A percentile compares a stretch with the other conserved stretches of the same genome.
Conservation (phyloP, 768 basidiomycete genomes). For the Boletus reticuloceps region DNA sequence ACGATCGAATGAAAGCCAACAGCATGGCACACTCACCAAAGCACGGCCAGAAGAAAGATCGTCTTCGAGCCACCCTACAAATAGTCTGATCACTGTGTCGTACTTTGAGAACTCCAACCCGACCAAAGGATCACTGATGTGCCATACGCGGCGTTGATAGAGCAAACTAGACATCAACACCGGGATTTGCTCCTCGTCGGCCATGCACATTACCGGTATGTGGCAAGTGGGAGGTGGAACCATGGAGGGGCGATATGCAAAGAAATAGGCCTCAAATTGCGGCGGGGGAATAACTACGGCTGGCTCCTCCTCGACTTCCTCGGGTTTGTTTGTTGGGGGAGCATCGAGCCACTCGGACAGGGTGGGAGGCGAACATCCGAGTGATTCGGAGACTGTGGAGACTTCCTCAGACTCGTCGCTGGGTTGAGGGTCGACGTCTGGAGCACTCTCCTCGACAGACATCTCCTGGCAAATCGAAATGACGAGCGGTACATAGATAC, state of each 20-base stretch:
- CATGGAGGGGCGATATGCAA: neutral
- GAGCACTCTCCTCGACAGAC: neutral
- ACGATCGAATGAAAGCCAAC: neutral
- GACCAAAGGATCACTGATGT: constrained; percentile 1
- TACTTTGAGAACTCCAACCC: constrained; percentile 8
- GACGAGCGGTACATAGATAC: neutral
- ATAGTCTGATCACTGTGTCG: neutral
- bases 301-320: constrained; percentile 1
- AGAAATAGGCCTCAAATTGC: constrained; percentile 1
- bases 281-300: neutral
- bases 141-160: constrained; percentile 3
- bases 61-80: constrained; percentile 5
- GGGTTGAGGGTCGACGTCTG: neutral
- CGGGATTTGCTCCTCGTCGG: neutral
- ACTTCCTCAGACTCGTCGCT: neutral
- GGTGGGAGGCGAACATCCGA: neutral
- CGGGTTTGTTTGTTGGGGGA: neutral
- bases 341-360: constrained; percentile 5
- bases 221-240: constrained; percentile 1
- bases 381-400: neutral
- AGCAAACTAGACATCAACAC: constrained; percentile 12
- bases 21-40: neutral
- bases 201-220: constrained; percentile 9
- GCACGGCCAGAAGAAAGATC: neutral
- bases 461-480: neutral